Conservation (phyloP, 2,329 filamentous ascomycete genomes). For the Cercospora sojina region DNA sequence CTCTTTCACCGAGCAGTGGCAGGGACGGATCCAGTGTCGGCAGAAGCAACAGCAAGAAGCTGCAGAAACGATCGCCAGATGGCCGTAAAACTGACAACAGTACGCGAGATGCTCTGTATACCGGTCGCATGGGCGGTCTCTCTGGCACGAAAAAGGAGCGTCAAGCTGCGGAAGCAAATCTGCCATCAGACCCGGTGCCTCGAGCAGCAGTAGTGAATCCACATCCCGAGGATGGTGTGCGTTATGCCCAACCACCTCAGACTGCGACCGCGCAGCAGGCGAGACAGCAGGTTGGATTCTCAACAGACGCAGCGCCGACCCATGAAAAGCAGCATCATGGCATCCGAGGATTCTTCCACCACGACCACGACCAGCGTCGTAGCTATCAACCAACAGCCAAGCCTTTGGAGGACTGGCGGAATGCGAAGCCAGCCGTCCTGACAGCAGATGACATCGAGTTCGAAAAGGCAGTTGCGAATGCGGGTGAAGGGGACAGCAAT, state of each 20-base stretch:
- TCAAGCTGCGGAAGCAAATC: conserved; percentile 38
- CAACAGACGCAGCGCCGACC: conserved; percentile 19
- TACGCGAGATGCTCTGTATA: conserved; percentile 40
- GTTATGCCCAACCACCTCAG: conserved; percentile 40
- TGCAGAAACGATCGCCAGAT: conserved; percentile 31
- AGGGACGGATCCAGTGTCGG: conserved; percentile 16
- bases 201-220: conserved; percentile 26
- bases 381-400: conserved; percentile 55
- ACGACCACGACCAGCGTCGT: conserved; percentile 47
- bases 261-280: conserved; percentile 39
- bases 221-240: conserved; percentile 26
- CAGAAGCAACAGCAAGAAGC: conserved; percentile 40
- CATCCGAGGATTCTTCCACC: conserved; percentile 42
- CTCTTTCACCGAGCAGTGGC: conserved; percentile 20
- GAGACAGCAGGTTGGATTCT: conserved; percentile 45
- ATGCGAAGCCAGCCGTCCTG: conserved; percentile 43
- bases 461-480: conserved; percentile 27
- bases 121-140: conserved; percentile 38
- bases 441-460: conserved; percentile 46
- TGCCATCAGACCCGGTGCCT: conserved; percentile 40
- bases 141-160: conserved; percentile 32
- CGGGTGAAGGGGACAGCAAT: conserved; percentile 20
- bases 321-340: conserved; percentile 36
- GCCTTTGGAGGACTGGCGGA: conserved; percentile 59
- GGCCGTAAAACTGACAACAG: conserved; percentile 16